Base-by-base conservation (phyloP, 306 rosid species). In the Gynostemma pentaphyllum region DNA sequence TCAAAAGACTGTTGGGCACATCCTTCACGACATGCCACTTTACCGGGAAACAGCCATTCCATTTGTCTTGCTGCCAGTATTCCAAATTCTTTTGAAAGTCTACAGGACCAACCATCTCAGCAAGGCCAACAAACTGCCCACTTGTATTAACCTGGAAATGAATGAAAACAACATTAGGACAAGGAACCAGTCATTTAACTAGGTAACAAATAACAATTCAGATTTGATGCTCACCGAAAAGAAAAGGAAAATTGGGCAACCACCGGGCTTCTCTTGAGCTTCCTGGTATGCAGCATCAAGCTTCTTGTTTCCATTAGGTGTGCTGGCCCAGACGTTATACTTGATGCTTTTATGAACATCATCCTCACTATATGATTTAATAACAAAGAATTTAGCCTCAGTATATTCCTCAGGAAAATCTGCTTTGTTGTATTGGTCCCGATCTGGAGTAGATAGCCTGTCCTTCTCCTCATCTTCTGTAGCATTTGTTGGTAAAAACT, bases 11-110 rank as follows among this genome's bases (percentile, higher is more conserved):
- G 85, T 92, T 92, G 5, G 99, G 99, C 37, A 92, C 88, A 67
- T 92, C 99, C 79, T 88, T 92, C 44, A 92, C 95, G 36, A 92
- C 60, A 70, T 86, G 96, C 99, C 99, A 92, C 81, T 84, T 92
- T 1, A 92, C 85, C 66, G 96, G 89, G 71, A 92, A 92, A 62
- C 95, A 92, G 54, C 99, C 99, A 49, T 86, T 92, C 99, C 99
- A 92, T 74, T 88, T 92, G 76, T 92, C 99, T 68, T 92, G 99
- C 50, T 92, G 99, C 99, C 99, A 92, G 74, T 92, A 92, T 82
- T 88, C 99, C 52, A 92, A 52, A 65, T 78, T 92, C 75, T 80
- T 84, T 71, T 88, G 80, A 61, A 92, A 92, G 75, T 92, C 99
- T 61, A 92, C 99, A 0, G 96, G 88, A 10, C 99, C 99, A 16